Percentiles rank a stretch among this genome's conserved stretches.
These are phyloP conservation scores for Tulasnella sp. DNA, from an alignment of 768 basidiomycete genomes.

Conservation along the genomic window DNA sequence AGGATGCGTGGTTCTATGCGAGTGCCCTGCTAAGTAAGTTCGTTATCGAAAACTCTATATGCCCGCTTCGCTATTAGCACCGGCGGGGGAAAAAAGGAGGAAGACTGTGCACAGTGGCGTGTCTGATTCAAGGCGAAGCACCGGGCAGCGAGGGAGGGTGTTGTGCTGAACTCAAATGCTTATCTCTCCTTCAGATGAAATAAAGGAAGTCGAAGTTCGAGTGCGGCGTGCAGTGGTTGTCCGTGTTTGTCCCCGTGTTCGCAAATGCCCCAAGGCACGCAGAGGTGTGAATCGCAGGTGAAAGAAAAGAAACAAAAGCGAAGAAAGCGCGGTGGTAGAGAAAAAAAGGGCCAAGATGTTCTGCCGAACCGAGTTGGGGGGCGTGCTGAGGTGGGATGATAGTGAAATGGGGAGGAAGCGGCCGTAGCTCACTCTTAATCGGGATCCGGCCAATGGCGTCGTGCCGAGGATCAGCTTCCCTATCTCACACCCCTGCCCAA, in stretches of 20 bases:
- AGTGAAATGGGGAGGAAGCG: constrained; percentile 2
- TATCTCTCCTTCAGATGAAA: background rate
- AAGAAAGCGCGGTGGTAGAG: background rate
- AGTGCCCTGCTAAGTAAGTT: background rate
- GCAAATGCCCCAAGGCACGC: background rate
- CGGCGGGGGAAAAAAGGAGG: constrained; percentile 3
- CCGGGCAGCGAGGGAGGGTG: background rate
- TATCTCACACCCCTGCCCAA: background rate
- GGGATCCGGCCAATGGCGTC: background rate
- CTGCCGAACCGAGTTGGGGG: background rate
- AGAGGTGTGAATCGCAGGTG: background rate
- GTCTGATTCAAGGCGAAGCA: background rate
- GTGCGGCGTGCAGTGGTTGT: background rate
- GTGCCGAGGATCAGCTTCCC: background rate
- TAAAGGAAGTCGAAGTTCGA: background rate
- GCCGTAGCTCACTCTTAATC: background rate
- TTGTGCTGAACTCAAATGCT: constrained; percentile 15
- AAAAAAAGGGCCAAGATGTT: background rate
- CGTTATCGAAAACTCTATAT: constrained; percentile 7
- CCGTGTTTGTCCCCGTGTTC: background rate
- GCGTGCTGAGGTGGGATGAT: background rate
- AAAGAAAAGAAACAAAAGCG: background rate
- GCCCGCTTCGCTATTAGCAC: background rate
- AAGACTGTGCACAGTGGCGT: background rate
- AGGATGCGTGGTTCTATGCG: background rate